Evolutionary conservation across 208 protist genomes (phyloP).

Genomic region (Borovskyia barvae): DNA sequence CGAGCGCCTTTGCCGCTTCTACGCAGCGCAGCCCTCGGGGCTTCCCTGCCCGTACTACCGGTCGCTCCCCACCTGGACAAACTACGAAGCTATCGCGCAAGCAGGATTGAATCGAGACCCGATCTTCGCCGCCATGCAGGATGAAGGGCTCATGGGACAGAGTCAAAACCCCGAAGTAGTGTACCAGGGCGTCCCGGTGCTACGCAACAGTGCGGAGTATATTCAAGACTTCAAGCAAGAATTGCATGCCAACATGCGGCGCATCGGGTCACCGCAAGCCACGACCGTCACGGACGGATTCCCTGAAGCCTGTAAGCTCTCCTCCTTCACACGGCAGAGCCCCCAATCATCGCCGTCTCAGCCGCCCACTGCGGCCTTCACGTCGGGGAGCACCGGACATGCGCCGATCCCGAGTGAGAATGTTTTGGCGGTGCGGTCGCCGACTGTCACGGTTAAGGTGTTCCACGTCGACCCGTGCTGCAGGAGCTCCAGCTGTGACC

Average conservation of each 20-base stretch:
- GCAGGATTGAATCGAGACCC: slow-evolving; percentile 14
- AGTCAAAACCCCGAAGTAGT: slow-evolving; percentile 6
- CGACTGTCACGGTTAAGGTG: too few species aligned
- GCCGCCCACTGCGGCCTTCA: background rate
- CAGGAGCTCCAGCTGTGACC: too few species aligned
- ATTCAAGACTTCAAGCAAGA: slow-evolving; percentile 64
- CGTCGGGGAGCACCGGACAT: slow-evolving; percentile 1
- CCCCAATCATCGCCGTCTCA: slow-evolving; percentile 13
- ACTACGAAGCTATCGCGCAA: slow-evolving; percentile 65
- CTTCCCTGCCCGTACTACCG: slow-evolving; percentile 69
- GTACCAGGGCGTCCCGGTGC: slow-evolving; percentile 19
- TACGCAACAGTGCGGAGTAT: slow-evolving; percentile 36
- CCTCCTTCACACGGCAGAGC: slow-evolving; percentile 8
- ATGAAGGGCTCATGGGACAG: slow-evolving; percentile 9
- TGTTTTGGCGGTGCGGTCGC: too few species aligned
- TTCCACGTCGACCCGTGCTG: too few species aligned
- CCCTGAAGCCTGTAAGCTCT: slow-evolving; percentile 1
- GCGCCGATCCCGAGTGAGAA: too few species aligned
- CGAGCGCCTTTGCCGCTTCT: slow-evolving; percentile 65
- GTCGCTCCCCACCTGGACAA: slow-evolving; percentile 54
- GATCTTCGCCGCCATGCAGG: background rate
- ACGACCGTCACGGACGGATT: background rate
- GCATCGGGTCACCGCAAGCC: slow-evolving; percentile 13
- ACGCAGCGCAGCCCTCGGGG: slow-evolving; percentile 17
- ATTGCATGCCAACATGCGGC: slow-evolving; percentile 65